Evolutionary conservation across 768 basidiomycete genomes (phyloP).

Genomic region (Suillus tomentosus): DNA sequence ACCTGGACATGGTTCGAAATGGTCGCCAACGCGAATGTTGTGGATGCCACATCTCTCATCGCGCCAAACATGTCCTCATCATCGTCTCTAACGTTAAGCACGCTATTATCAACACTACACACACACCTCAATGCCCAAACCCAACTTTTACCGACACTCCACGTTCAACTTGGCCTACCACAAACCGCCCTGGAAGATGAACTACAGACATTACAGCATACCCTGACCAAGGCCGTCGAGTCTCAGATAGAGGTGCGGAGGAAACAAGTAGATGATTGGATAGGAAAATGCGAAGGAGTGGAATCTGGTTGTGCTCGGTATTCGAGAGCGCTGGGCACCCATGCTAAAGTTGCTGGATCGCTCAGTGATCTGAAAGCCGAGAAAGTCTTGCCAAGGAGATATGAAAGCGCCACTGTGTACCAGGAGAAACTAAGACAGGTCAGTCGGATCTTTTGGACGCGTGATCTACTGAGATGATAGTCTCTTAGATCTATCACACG

Average conservation of each 20-base stretch:
- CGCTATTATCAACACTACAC: slow-evolving; percentile 76
- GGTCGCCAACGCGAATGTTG: slow-evolving; percentile 5
- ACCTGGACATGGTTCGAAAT: slow-evolving; percentile 1
- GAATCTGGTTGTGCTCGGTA: slow-evolving; percentile 70
- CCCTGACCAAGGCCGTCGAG: slow-evolving; percentile 77
- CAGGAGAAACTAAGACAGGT: slow-evolving; percentile 84
- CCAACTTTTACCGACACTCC: slow-evolving; percentile 77
- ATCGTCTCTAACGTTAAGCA: slow-evolving; percentile 48
- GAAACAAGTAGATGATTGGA: slow-evolving; percentile 79
- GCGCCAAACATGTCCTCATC: slow-evolving; percentile 22
- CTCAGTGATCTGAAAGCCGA: slow-evolving; percentile 73
- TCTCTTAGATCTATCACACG: slow-evolving; percentile 63
- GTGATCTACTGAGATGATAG: slow-evolving; percentile 5
- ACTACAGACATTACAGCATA: slow-evolving; percentile 67
- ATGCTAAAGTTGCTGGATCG: slow-evolving; percentile 63
- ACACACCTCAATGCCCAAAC: slow-evolving; percentile 81
- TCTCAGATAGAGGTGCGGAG: slow-evolving; percentile 65
- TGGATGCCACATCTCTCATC: slow-evolving; percentile 6
- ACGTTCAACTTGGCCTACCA: slow-evolving; percentile 83
- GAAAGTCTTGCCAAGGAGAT: slow-evolving; percentile 69
- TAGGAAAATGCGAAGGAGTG: slow-evolving; percentile 57
- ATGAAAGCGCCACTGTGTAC: slow-evolving; percentile 64
- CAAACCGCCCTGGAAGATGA: slow-evolving; percentile 81
- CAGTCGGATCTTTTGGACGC: slow-evolving; percentile 27
- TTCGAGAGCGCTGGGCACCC: slow-evolving; percentile 68